phyloP scores from a whole-genome alignment of 2,329 filamentous ascomycete species.

The Chalaropsis thielavioides region DNA sequence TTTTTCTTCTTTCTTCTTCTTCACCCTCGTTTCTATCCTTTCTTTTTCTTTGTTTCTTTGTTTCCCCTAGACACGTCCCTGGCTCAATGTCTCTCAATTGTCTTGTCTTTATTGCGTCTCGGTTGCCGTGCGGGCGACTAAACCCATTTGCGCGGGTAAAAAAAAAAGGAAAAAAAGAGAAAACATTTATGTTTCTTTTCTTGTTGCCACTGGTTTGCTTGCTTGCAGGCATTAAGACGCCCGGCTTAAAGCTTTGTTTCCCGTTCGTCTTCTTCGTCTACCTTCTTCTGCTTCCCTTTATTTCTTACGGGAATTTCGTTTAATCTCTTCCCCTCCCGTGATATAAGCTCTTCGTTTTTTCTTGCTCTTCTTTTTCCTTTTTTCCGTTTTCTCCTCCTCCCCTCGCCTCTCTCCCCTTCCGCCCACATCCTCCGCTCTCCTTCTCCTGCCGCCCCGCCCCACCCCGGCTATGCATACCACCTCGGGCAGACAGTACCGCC shows the following conservation, averaged over 20 bases:
- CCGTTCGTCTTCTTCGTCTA: background rate
- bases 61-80: background rate
- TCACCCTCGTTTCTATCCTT: background rate
- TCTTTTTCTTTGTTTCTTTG: background rate
- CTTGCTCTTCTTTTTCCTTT: background rate
- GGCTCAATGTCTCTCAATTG: background rate
- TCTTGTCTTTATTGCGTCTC: background rate
- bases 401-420: background rate
- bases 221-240: too few species aligned
- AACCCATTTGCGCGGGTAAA: background rate
- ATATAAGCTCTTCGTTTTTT: background rate
- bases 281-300: background rate
- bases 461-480: slow-evolving; percentile 13
- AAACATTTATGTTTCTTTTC: too few species aligned
- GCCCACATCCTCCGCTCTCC: background rate
- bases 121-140: background rate
- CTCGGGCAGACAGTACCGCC: slow-evolving; percentile 28
- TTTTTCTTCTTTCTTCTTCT: background rate
- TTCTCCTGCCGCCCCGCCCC: background rate
- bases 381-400: slow-evolving; percentile 1
- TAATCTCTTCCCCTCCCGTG: background rate
- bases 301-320: background rate
- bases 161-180: background rate
- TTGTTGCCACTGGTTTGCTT: too few species aligned
- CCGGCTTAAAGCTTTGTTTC: background rate